Conservation (phyloP, 192 early-diverging fungal species). For the Gaertneriomyces semiglobifer region DNA sequence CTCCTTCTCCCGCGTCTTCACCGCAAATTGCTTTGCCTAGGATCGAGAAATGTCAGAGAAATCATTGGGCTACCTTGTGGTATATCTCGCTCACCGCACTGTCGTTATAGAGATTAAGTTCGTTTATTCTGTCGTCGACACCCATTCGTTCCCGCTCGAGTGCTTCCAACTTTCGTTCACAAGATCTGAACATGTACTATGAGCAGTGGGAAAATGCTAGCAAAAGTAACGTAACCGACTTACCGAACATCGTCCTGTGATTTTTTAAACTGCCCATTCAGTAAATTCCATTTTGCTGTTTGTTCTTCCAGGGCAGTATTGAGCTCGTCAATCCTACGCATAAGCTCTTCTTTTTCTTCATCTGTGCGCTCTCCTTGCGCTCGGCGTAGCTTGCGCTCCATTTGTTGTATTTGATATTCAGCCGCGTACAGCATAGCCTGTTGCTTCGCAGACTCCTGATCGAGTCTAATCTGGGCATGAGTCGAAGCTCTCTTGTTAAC, state of each 20-base stretch:
- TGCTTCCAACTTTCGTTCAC: slow-evolving; percentile 41
- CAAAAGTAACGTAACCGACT: not conserved
- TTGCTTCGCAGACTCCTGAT: slow-evolving; percentile 58
- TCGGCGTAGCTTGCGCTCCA: slow-evolving; percentile 57
- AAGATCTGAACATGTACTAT: slow-evolving; percentile 1
- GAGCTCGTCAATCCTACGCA: slow-evolving; percentile 48
- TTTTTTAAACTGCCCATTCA: slow-evolving; percentile 57
- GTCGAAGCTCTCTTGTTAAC: too few species aligned
- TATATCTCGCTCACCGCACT: slow-evolving; percentile 43
- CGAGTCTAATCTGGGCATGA: slow-evolving; percentile 24
- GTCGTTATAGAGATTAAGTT: slow-evolving; percentile 58
- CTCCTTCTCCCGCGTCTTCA: slow-evolving; percentile 56
- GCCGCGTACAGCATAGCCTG: slow-evolving; percentile 55
- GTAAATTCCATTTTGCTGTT: slow-evolving; percentile 38
- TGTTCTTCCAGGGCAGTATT: slow-evolving; percentile 42
- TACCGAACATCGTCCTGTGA: slow-evolving; percentile 58
- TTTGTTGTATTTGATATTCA: slow-evolving; percentile 61
- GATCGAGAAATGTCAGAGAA: not conserved
- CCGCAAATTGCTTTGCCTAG: slow-evolving; percentile 48
- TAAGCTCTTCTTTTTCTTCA: slow-evolving; percentile 56
- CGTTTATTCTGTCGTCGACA: slow-evolving; percentile 48
- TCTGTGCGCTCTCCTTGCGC: slow-evolving; percentile 60
- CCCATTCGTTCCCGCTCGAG: slow-evolving; percentile 44
- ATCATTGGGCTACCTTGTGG: not conserved
- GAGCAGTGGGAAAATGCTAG: not conserved